These are phyloP conservation scores for Berkeleyomyces basicola DNA, from an alignment of 2,329 filamentous ascomycete genomes.

Conservation along the genomic window DNA sequence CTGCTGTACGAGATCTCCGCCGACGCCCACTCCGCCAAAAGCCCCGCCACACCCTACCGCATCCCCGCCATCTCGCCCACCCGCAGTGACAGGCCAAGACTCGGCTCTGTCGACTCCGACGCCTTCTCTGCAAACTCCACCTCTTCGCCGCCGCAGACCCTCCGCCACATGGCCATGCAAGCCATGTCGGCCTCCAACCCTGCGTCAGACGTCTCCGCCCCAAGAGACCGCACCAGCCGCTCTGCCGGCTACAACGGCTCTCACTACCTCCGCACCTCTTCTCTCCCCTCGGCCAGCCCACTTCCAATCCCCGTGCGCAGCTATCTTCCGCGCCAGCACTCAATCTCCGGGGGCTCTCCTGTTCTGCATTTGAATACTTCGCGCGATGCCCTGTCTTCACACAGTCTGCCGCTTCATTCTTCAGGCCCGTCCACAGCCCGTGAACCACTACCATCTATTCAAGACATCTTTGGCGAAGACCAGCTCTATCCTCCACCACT, in stretches of 20 bases:
- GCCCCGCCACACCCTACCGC: background rate
- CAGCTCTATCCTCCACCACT: background rate
- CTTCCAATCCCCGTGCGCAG: slow-evolving; percentile 1
- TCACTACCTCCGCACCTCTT: slow-evolving; percentile 3
- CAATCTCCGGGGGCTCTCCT: background rate
- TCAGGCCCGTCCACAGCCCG: background rate
- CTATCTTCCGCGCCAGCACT: slow-evolving; percentile 2
- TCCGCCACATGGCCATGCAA: slow-evolving; percentile 6
- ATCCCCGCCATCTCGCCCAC: background rate
- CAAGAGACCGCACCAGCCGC: background rate
- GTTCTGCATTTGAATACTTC: background rate
- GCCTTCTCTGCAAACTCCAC: background rate
- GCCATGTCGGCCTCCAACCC: slow-evolving; percentile 6
- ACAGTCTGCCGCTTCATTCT: slow-evolving; percentile 2
- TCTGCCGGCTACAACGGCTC: background rate
- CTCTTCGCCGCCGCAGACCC: background rate
- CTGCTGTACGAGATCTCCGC: background rate
- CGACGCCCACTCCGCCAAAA: background rate
- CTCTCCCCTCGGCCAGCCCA: background rate
- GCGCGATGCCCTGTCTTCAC: background rate
- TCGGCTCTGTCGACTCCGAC: slow-evolving; percentile 8
- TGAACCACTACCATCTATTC: slow-evolving; percentile 4
- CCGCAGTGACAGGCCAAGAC: background rate
- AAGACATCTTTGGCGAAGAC: slow-evolving; percentile 5
- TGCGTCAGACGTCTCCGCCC: background rate